Evolutionary conservation across 208 protist genomes (phyloP), one percentile per base, ranked within the genome.

Genomic region (Acanthamoeba culbertsoni): DNA sequence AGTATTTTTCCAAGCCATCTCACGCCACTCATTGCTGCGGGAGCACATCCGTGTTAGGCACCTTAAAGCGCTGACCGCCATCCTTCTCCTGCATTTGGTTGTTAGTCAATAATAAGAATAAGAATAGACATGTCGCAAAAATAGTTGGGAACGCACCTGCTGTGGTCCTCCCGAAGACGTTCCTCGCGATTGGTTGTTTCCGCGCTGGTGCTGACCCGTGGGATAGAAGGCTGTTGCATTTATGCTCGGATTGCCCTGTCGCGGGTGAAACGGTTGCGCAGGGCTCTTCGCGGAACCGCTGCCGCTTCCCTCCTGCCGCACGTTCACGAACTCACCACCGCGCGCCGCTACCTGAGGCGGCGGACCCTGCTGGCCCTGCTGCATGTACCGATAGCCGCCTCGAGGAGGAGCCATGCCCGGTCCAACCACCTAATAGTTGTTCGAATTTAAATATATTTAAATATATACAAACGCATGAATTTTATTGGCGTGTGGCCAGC

Each of bases 31-130:
- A 77, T 40, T 77, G 68, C 35, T 77, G 68, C 26, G 77, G 77
- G 10, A 86, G 77, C 18, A 86, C 51, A 46, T 86, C 77, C 8
- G 77, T 86, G 77, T 86, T 86, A 31, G 77, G 77, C 77, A 86
- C 77, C 51, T 86, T 86, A 46, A 86, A 86, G 46, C 51, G 77
- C 77, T 86, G 45, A 5, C n/a, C 42, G 71, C 71, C 71, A n/a
- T 68, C 68, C 68, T 77, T 77, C 23, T 77, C 68, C 68, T 77
- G 68, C 35, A 33, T 10, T 33, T 8, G 28, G n/a, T n/a, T n/a
- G n/a, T n/a, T n/a, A n/a, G n/a, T n/a, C n/a, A n/a, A n/a, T n/a
- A n/a, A n/a, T n/a, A n/a, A n/a, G n/a, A n/a, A n/a, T n/a, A n/a
- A n/a, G n/a, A n/a, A n/a, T n/a, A n/a, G n/a, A n/a, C n/a, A n/a